These are phyloP conservation scores for Geranium rotundifolium DNA, from an alignment of 345 rosid species.

Conservation along the genomic window DNA sequence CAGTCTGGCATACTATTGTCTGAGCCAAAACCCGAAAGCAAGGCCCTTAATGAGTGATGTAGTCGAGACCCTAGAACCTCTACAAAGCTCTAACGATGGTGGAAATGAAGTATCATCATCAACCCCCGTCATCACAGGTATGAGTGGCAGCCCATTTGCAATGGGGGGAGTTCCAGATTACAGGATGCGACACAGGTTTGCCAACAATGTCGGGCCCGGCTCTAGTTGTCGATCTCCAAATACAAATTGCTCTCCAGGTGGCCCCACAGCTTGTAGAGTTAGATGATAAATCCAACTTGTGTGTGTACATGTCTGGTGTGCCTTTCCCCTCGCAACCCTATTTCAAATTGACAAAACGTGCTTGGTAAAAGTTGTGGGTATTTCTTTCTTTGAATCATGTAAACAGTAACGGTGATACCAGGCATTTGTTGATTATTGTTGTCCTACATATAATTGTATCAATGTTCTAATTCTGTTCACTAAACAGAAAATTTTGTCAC, in stretches of 20 bases:
- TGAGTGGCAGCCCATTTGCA: conserved; percentile 41
- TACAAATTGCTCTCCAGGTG: conserved; percentile 67
- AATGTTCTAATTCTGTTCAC: not conserved
- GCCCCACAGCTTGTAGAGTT: conserved; percentile 71
- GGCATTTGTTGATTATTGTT: not conserved
- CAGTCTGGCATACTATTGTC: conserved; percentile 88
- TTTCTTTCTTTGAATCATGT: not conserved
- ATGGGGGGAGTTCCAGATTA: conserved; percentile 64
- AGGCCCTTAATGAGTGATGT: conserved; percentile 96
- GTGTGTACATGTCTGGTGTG: conserved; percentile 36
- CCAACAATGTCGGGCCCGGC: conserved; percentile 69
- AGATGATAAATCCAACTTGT: conserved; percentile 33
- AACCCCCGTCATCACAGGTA: conserved; percentile 22
- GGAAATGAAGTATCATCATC: conserved; percentile 33
- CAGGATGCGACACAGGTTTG: conserved; percentile 42
- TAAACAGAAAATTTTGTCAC: too few relatives aligned
- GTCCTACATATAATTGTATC: not conserved
- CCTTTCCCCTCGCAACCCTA: conserved; percentile 16
- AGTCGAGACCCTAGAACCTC: conserved; percentile 86
- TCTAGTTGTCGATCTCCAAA: conserved; percentile 67
- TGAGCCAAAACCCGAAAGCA: conserved; percentile 95
- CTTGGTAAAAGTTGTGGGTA: not conserved
- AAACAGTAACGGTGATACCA: not conserved
- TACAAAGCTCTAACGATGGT: conserved; percentile 46
- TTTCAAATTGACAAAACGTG: conserved; percentile 16